Conservation (phyloP, 345 rosid genomes). For the Eucalyptus erythrocorys region DNA sequence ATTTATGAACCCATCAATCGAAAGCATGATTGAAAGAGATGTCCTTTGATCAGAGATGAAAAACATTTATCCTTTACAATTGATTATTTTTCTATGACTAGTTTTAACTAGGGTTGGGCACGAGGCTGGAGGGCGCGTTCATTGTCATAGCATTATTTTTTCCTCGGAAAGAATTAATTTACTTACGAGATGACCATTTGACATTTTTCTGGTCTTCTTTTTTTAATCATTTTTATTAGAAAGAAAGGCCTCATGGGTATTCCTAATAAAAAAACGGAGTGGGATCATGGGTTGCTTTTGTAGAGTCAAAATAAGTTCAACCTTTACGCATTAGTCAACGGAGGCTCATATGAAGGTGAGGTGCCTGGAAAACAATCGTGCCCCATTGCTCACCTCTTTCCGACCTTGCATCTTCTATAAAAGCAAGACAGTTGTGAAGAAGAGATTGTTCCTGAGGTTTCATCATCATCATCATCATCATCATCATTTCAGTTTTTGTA, state of each 20-base stretch:
- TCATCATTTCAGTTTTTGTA: no score
- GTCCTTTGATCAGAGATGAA: no score
- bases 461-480: no score
- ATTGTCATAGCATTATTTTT: fast-evolving
- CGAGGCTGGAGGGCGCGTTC: background rate
- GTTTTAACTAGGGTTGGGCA: no score
- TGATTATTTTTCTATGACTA: no score
- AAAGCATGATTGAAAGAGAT: no score
- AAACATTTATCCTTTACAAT: no score
- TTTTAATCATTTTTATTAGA: background rate
- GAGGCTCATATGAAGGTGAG: fast-evolving
- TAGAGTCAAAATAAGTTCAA: background rate
- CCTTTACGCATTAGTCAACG: background rate
- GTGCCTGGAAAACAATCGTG: background rate
- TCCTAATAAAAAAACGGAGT: background rate
- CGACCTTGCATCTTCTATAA: background rate
- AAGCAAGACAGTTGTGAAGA: background rate
- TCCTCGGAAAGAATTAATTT: background rate
- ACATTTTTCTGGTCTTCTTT: background rate
- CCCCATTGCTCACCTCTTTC: fast-evolving
- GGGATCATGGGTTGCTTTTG: background rate
- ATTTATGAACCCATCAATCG: no score
- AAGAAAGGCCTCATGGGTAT: background rate
- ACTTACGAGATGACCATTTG: background rate
- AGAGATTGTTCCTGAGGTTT: background rate